Conservation (phyloP, 306 rosid genomes). For the Lagenaria siceraria region DNA sequence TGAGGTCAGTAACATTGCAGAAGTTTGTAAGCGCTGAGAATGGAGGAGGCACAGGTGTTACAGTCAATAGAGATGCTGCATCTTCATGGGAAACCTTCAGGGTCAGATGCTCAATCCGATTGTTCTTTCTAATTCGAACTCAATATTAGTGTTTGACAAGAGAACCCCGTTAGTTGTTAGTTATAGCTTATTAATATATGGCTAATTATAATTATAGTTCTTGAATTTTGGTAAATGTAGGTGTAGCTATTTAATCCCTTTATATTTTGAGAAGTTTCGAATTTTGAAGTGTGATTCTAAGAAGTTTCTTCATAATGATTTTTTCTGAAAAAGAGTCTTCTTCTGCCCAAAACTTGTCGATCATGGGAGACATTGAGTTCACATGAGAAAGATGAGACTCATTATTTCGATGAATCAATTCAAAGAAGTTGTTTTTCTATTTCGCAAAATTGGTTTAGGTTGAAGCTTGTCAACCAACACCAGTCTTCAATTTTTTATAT, state of each 20-base stretch:
- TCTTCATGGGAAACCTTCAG: constrained; percentile 90
- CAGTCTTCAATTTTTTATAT: too few species aligned
- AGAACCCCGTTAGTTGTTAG: neutral
- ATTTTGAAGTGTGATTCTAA: neutral
- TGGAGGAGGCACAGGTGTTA: constrained; percentile 68
- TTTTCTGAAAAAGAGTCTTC: too few species aligned
- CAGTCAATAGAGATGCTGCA: constrained; percentile 54
- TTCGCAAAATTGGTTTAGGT: too few species aligned
- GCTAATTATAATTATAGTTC: neutral
- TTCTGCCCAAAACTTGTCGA: too few species aligned
- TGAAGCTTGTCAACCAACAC: too few species aligned
- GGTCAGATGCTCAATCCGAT: constrained; percentile 28
- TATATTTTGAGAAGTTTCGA: neutral
- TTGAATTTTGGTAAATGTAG: neutral
- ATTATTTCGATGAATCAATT: too few species aligned
- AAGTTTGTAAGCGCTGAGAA: constrained; percentile 72
- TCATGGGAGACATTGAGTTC: too few species aligned
- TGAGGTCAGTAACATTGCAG: constrained; percentile 69
- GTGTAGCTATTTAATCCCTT: neutral
- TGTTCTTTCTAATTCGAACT: neutral
- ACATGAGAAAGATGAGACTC: too few species aligned
- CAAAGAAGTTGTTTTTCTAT: too few species aligned
- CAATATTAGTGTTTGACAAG: neutral
- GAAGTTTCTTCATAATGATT: neutral
- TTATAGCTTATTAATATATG: neutral